Evolutionary conservation across 2,329 filamentous ascomycete species (phyloP), one percentile per base, ranked within the genome.

Genomic region (Cladobotryum protrusum): DNA sequence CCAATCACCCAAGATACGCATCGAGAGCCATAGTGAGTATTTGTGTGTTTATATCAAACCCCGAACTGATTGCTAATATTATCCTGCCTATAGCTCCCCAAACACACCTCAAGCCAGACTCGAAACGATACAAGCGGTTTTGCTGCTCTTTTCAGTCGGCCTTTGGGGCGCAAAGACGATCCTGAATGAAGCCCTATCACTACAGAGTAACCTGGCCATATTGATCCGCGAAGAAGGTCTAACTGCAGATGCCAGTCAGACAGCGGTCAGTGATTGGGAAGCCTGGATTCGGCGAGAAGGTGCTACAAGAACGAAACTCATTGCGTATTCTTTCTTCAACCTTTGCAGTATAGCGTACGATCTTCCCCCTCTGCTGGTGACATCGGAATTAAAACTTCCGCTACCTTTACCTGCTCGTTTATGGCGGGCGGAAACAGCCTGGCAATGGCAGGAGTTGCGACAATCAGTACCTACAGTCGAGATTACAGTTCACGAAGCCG

Each of bases 81-180:
- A 9, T 14, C 29, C 5, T 12, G 34, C 3, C 13, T 6, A 18
- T 32, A 81, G 78, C 59, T 79, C 78, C 12, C 74, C 78, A 1
- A 85, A 82, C 50, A 81, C 77, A 0, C 77, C 78, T 0, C 77
- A 80, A 57, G 74, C 79, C 3, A 71, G 79, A 0, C 71, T 86
- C 41, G 82, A 86, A 60, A 86, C 81, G 0, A 83, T 84, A 3
- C 82, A 86, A 57, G 77, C 82, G 3, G 70, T 86, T 1, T 65
- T 86, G 0, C 62, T 86, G 1, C 72, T 83, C 4, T 82, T 82
- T 55, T 77, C 78, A 0, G 73, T 82, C 8, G 80, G 79, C 0
- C 71, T 82, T 5, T 83, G 80, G 80, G 79, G 78, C 2, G 76
- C 77, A 29, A 81, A 81, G 53, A 76, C 77, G 1, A 80, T 83